Evolutionary conservation across 228 moss, liverwort and hornwort genomes (phyloP), one percentile per base, ranked within the genome.

Genomic region (Sphagnum magellanicum): DNA sequence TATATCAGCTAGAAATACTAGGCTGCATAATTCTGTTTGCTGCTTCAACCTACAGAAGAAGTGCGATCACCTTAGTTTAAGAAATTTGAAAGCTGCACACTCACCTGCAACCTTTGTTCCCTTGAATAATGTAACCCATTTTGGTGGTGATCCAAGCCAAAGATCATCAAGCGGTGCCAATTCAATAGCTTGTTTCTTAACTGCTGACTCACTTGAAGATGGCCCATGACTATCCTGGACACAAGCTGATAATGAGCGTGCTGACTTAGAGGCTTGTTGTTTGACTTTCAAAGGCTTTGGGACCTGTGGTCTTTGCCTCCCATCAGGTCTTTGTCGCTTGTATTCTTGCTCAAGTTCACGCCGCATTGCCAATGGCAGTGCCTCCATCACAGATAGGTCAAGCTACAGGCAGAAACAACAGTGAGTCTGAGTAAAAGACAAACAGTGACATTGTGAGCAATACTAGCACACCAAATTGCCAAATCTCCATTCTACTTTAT

Each of bases 61-160:
- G 3, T 32, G 32, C 3, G 1, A 32, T 32, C 32, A 32, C 32
- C 32, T 32, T 32, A 32, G 32, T 32, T 32, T 32, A 32, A 32
- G 32, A 32, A 32, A 12, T 12, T 3, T 0, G 1, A 8, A 55
- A 55, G 12, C 9, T 12, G 9, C 8, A 4, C 49, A 66, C 83
- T 78, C 53, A 87, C 87, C 87, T 78, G 76, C 74, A 66, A 70
- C 78, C 74, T 71, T 74, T 68, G 62, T 77, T 57, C 59, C 51
- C 66, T 82, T 78, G 76, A 88, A 85, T 71, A 85, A 65, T 10
- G 72, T 70, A 49, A 84, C 69, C 88, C 88, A 88, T 32, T 82
- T 88, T n/a, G 88, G 85, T 64, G 88, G 88, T 15, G 82, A 80
- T 51, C 88, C 88, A 69, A 68, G 51, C 88, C 88, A 88, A 63